Conservation (phyloP, 495 filamentous ascomycete species). For the Cercophora samala region DNA sequence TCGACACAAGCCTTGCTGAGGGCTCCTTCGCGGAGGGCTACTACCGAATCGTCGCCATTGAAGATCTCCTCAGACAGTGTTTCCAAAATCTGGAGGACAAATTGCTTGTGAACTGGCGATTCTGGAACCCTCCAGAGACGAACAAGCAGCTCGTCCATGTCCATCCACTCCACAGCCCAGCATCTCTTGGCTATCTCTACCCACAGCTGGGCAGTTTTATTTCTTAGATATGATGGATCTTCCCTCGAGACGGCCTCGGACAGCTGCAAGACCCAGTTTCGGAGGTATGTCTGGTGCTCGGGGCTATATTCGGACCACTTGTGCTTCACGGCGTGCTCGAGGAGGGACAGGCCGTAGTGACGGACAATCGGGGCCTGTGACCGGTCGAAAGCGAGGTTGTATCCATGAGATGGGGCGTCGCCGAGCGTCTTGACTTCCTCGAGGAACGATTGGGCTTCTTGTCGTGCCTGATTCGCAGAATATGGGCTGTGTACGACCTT, state of each 20-base stretch:
- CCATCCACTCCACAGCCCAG: slow-evolving; percentile 87
- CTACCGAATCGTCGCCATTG: slow-evolving; percentile 80
- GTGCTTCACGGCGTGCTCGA: slow-evolving; percentile 84
- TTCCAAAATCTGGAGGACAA: slow-evolving; percentile 82
- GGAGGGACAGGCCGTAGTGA: slow-evolving; percentile 86
- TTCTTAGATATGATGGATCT: slow-evolving; percentile 81
- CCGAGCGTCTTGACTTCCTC: slow-evolving; percentile 74
- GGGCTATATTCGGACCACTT: slow-evolving; percentile 67
- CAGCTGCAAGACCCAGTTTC: slow-evolving; percentile 71
- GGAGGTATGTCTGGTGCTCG: slow-evolving; percentile 61
- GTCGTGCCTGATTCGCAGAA: slow-evolving; percentile 78
- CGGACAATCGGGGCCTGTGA: slow-evolving; percentile 75
- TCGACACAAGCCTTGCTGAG: slow-evolving; percentile 87
- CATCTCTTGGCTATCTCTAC: slow-evolving; percentile 88
- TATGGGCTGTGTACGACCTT: slow-evolving; percentile 79
- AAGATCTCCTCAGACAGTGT: slow-evolving; percentile 95
- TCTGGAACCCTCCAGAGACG: slow-evolving; percentile 68
- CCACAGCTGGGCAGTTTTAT: slow-evolving; percentile 95
- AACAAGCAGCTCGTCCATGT: slow-evolving; percentile 85
- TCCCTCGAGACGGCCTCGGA: slow-evolving; percentile 66
- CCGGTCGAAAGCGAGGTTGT: slow-evolving; percentile 69
- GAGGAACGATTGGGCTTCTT: slow-evolving; percentile 76
- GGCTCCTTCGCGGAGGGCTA: slow-evolving; percentile 73
- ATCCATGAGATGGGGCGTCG: slow-evolving; percentile 81
- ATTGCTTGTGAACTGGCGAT: slow-evolving; percentile 66